These are phyloP conservation scores for Crepidotus variabilis DNA, from an alignment of 768 basidiomycete species.

Conservation along the genomic window DNA sequence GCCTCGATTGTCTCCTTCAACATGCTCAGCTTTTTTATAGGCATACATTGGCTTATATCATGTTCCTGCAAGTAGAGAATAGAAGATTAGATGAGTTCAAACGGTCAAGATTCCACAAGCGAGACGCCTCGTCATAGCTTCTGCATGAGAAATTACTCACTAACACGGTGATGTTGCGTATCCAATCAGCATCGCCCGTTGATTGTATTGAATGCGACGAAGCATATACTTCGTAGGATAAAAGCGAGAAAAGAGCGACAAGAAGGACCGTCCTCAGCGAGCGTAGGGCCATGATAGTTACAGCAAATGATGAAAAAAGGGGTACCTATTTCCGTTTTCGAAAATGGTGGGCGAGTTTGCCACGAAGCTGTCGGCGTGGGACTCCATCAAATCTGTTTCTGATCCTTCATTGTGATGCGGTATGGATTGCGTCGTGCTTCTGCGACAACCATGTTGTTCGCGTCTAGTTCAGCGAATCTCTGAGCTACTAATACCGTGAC, in stretches of 20 bases:
- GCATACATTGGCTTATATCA: conserved; percentile 36
- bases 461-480: no score
- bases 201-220: conserved; percentile 6
- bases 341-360: neutral
- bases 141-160: conserved; percentile 14
- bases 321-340: neutral
- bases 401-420: neutral
- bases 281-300: conserved; percentile 25
- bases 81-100: neutral
- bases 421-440: neutral
- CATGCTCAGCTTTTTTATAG: conserved; percentile 44
- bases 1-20: conserved; percentile 62
- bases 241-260: conserved; percentile 41
- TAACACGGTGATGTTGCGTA: conserved; percentile 13
- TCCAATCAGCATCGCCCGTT: neutral
- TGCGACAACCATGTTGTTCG: no score
- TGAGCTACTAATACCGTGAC: no score
- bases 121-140: neutral
- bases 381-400: neutral
- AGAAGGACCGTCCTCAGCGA: conserved; percentile 23
- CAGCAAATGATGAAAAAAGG: conserved; percentile 5
- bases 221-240: conserved; percentile 15
- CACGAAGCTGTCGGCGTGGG: neutral
- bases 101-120: neutral
- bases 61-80: conserved; percentile 27